phyloP scores from a whole-genome alignment of 495 filamentous ascomycete genomes.

The Neurospora pannonica region DNA sequence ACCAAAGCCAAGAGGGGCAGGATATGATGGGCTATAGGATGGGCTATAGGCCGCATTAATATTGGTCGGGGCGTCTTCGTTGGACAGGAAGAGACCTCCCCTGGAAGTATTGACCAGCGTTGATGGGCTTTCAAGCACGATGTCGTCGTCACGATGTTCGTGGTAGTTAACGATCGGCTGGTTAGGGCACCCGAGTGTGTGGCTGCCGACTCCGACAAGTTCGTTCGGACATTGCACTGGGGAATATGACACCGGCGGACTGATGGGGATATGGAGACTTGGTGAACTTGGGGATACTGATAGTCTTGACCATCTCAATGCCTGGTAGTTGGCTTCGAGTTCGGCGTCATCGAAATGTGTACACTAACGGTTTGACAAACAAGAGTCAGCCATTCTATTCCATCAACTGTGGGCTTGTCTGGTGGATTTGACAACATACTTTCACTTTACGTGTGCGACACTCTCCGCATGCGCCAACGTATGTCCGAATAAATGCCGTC shows the following conservation, averaged over 20 bases:
- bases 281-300: not conserved
- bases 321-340: constrained; percentile 4
- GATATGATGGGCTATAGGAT: not conserved
- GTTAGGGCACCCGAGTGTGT: not conserved
- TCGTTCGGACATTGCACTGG: not conserved
- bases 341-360: constrained; percentile 1
- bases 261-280: not conserved
- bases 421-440: constrained; percentile 5
- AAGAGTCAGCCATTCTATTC: not conserved
- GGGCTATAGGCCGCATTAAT: not conserved
- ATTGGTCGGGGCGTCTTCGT: not conserved
- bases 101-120: not conserved
- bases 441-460: constrained; percentile 17
- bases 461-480: constrained; percentile 13
- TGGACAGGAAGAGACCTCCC: not conserved
- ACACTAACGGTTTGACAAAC: constrained; percentile 3
- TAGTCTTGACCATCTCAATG: not conserved
- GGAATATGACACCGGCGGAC: not conserved
- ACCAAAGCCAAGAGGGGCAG: not conserved
- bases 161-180: not conserved
- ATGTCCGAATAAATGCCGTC: constrained; percentile 19
- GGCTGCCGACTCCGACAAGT: not conserved
- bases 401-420: not conserved
- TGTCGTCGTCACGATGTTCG: not conserved
- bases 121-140: not conserved